Percentiles rank a stretch among this genome's conserved stretches.
Evolutionary conservation across 257 asterid genomes (phyloP).

Genomic region (Phtheirospermum japonicum): DNA sequence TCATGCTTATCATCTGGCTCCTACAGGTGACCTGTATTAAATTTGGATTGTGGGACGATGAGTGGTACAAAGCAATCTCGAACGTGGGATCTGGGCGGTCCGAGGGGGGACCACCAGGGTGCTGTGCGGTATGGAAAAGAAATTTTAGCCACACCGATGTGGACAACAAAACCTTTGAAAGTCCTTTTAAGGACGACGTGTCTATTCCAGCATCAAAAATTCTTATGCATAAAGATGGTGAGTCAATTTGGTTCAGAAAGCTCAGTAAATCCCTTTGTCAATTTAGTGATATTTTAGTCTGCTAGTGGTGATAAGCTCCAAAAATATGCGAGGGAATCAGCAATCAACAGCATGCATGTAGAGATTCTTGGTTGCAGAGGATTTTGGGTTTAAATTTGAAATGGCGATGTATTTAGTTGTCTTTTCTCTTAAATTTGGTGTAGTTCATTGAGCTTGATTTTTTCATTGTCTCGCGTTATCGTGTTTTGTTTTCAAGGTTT

Average conservation of each 20-base stretch:
- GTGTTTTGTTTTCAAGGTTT: constrained; percentile 32
- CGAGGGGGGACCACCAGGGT: too few relatives aligned
- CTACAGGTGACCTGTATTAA: constrained; percentile 57
- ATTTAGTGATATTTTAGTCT: too few relatives aligned
- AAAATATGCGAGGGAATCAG: too few relatives aligned
- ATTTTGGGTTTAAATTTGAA: neutral
- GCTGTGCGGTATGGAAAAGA: too few relatives aligned
- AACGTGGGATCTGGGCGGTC: too few relatives aligned
- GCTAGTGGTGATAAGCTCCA: too few relatives aligned
- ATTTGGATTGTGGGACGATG: constrained; percentile 56
- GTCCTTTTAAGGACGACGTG: constrained; percentile 35
- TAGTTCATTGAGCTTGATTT: neutral
- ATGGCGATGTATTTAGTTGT: constrained; percentile 6
- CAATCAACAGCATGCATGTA: neutral
- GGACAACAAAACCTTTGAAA: constrained; percentile 29
- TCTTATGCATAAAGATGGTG: constrained; percentile 35
- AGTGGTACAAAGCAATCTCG: too few relatives aligned
- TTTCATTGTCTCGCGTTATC: constrained; percentile 5
- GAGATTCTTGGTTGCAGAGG: too few relatives aligned
- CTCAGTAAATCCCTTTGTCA: too few relatives aligned
- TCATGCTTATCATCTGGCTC: constrained; percentile 9
- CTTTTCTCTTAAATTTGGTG: neutral
- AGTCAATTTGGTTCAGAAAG: constrained; percentile 27
- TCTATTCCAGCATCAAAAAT: constrained; percentile 25
- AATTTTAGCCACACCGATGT: constrained; percentile 13